These are phyloP conservation scores for Lizonia empirigonia DNA, from an alignment of 2,329 filamentous ascomycete genomes.

Conservation along the genomic window DNA sequence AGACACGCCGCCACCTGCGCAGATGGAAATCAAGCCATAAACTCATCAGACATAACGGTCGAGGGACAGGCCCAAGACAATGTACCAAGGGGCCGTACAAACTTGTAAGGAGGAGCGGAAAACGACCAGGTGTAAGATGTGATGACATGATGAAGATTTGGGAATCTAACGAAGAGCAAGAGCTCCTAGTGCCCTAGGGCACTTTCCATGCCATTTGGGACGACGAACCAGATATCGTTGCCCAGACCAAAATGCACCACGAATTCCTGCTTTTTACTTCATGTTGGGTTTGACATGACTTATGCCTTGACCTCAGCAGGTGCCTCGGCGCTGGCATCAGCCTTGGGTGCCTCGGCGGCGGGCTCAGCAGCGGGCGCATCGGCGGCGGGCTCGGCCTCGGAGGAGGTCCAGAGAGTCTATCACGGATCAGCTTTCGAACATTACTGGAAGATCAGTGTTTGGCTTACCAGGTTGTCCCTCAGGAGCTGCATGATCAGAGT, in stretches of 20 bases:
- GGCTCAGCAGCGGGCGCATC: slow-evolving; percentile 59
- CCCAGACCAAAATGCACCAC: slow-evolving; percentile 44
- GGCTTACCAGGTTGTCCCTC: slow-evolving; percentile 84
- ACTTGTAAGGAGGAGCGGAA: slow-evolving; percentile 11
- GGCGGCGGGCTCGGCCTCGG: slow-evolving; percentile 85
- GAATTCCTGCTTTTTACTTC: slow-evolving; percentile 42
- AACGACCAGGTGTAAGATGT: slow-evolving; percentile 24
- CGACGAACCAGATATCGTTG: slow-evolving; percentile 39
- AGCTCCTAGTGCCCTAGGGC: slow-evolving; percentile 40
- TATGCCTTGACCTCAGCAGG: slow-evolving; percentile 69
- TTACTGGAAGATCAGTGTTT: background rate
- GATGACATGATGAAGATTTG: slow-evolving; percentile 46
- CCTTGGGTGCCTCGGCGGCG: slow-evolving; percentile 58
- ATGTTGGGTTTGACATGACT: slow-evolving; percentile 26
- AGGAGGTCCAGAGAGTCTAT: slow-evolving; percentile 98
- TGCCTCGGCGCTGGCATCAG: slow-evolving; percentile 42
- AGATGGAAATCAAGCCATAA: slow-evolving; percentile 17
- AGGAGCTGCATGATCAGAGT: slow-evolving; percentile 99
- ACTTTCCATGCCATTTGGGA: slow-evolving; percentile 39
- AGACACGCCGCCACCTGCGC: slow-evolving; percentile 11
- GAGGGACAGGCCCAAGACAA: slow-evolving; percentile 21
- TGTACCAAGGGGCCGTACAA: slow-evolving; percentile 22
- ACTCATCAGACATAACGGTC: slow-evolving; percentile 31
- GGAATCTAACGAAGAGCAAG: slow-evolving; percentile 46
- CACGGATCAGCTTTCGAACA: background rate